A percentile compares a stretch with the other conserved stretches of the same genome.
Conservation (phyloP, 805 yeast genomes). For the Debaryomyces maramus region DNA sequence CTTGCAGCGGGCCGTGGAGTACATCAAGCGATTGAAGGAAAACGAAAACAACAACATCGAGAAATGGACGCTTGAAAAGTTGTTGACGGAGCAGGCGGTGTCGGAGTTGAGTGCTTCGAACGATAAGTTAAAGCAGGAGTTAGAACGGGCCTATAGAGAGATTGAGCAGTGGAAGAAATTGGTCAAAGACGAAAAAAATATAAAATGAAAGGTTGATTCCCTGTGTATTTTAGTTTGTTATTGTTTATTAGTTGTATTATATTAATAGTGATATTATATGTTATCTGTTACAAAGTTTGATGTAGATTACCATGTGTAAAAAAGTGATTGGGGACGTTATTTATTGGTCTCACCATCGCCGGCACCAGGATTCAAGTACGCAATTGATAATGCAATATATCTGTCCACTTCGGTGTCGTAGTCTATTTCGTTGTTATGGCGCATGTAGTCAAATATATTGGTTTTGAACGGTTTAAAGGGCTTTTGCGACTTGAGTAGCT, state of each 20-base stretch:
- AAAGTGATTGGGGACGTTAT: too few species aligned
- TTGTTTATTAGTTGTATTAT: conserved; percentile 1
- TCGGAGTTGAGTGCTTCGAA: conserved; percentile 81
- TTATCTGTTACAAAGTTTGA: background rate
- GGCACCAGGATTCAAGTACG: too few species aligned
- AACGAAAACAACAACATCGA: conserved; percentile 87
- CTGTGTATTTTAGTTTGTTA: conserved; percentile 1
- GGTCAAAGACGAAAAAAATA: conserved; percentile 31
- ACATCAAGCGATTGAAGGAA: conserved; percentile 84
- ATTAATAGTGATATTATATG: background rate
- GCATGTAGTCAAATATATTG: conserved; percentile 21
- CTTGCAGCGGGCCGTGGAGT: conserved; percentile 83
- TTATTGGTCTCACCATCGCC: too few species aligned
- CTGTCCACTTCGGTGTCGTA: conserved; percentile 29
- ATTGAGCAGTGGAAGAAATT: conserved; percentile 75
- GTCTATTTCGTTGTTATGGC: conserved; percentile 19
- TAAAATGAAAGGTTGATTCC: too few species aligned
- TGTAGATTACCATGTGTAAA: too few species aligned
- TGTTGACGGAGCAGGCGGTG: conserved; percentile 87
- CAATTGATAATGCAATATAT: conserved; percentile 17
- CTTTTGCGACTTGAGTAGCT: conserved; percentile 4
- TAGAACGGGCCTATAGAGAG: conserved; percentile 90
- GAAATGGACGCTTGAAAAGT: conserved; percentile 92
- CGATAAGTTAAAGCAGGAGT: conserved; percentile 82
- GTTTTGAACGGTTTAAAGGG: background rate